Base-by-base conservation (phyloP, 345 rosid genomes). In the Odontarrhena argentea region DNA sequence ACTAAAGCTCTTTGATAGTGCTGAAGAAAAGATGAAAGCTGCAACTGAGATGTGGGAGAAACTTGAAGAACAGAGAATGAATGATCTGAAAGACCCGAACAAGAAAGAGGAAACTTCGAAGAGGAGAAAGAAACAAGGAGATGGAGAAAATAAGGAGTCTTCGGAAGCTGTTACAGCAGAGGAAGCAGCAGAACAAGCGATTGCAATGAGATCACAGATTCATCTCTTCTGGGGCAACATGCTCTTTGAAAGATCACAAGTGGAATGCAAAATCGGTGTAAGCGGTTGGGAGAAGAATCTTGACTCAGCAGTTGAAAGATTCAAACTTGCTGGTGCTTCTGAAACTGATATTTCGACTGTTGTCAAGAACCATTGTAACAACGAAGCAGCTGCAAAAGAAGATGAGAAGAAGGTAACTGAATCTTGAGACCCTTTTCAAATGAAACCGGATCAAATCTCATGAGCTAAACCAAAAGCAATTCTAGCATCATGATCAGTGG, bases 201-300 rank as follows among this genome's bases (percentile, higher is more conserved):
- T 81, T 18, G 97, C 90, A 3, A 88, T 91, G 97, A 91, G 92
- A 79, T 94, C 97, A 10, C 99, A 94, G 80, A 94, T 94, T 71
- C 99, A 94, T 79, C 86, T 94, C 15, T 94, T 94, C 75, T 94
- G 99, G 99, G 99, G 99, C 5, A 94, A 94, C 73, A 82, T 94
- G 95, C 80, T 91, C 24, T 91, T 91, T 57, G 99, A 94, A 75
- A 83, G 96, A 74, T 94, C 99, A 12, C 99, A 91, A 77, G 93
- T 91, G n/a, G 99, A 88, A 78, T 83, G 93, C 88, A 94, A 91
- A 74, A 67, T 94, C 44, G 87, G 89, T 35, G 54, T 79, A 67
- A 76, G 51, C 46, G 88, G 92, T 57, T 94, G 97, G 97, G 81
- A 88, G 70, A 78, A 83, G 45, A 85, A 85, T 61, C 85, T 94